Conservation (phyloP, 139 green algal species). For the Chlamydomonas incerta region DNA sequence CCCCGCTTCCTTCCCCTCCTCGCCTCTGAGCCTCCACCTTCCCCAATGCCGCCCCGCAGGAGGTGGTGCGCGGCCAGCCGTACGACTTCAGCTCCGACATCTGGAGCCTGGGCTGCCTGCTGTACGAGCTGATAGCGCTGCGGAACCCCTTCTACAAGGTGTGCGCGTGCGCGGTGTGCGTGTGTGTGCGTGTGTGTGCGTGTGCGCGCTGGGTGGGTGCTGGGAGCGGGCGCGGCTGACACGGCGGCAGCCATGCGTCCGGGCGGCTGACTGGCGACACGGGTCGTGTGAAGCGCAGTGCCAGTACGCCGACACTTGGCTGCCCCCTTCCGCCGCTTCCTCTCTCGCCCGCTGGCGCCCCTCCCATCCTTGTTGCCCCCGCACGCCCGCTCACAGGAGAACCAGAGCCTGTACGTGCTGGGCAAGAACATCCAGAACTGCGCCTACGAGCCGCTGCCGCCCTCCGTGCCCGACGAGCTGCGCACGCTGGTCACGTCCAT, state of each 20-base stretch:
- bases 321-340: too few species aligned
- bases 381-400: conserved; percentile 26
- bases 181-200: neutral
- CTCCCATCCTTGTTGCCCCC: too few species aligned
- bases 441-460: conserved; percentile 59
- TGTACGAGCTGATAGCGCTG: conserved; percentile 83
- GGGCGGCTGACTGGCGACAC: too few species aligned
- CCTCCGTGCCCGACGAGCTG: conserved; percentile 19
- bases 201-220: too few species aligned
- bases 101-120: conserved; percentile 83
- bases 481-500: conserved; percentile 43
- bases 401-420: conserved; percentile 64
- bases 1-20: neutral
- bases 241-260: too few species aligned
- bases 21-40: neutral
- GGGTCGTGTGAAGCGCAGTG: too few species aligned
- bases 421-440: conserved; percentile 67
- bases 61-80: conserved; percentile 77
- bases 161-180: neutral
- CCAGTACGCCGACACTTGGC: too few species aligned
- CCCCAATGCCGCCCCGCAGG: conserved; percentile 11
- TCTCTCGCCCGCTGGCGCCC: too few species aligned
- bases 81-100: conserved; percentile 82
- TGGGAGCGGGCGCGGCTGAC: too few species aligned
- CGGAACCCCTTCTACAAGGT: conserved; percentile 70